Percentiles rank a stretch among this genome's conserved stretches.
Evolutionary conservation across 1,284 basidiomycete species (phyloP).

Genomic region (Waitea zeae): DNA sequence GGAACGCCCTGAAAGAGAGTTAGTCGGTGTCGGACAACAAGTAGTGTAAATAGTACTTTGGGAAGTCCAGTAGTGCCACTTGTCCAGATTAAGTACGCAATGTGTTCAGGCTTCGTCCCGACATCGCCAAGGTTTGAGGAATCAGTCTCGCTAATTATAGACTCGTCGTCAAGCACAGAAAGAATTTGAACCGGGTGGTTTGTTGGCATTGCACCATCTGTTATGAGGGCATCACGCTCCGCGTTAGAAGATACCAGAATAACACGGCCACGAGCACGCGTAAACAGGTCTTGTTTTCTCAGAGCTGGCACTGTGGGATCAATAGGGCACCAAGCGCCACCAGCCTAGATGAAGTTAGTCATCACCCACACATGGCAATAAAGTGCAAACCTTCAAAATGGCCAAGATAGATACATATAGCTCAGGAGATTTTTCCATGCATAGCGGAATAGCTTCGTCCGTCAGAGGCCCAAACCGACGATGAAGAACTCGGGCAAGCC

Average conservation of each 20-base stretch:
- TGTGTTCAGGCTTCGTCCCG: constrained; percentile 9
- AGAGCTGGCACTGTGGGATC: constrained; percentile 15
- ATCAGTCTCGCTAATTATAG: too few relatives aligned
- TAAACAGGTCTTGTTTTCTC: constrained; percentile 14
- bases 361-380: neutral
- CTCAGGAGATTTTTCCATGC: neutral
- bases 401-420: neutral
- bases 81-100: constrained; percentile 17
- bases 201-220: too few relatives aligned
- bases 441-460: neutral
- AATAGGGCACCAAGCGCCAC: constrained; percentile 18
- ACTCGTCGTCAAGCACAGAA: too few relatives aligned
- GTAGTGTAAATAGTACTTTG: constrained; percentile 8
- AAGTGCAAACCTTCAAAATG: neutral
- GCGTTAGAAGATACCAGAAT: neutral
- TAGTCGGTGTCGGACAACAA: neutral
- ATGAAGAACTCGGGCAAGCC: neutral
- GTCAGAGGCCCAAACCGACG: neutral
- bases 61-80: constrained; percentile 18
- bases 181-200: too few relatives aligned
- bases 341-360: constrained; percentile 9
- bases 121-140: too few relatives aligned
- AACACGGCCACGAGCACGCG: neutral
- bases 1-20: neutral
- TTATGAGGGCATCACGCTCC: too few relatives aligned